A percentile compares a stretch with the other conserved stretches of the same genome.
Evolutionary conservation across 495 filamentous ascomycete genomes (phyloP).

Genomic region (Penicillium tannophilum): DNA sequence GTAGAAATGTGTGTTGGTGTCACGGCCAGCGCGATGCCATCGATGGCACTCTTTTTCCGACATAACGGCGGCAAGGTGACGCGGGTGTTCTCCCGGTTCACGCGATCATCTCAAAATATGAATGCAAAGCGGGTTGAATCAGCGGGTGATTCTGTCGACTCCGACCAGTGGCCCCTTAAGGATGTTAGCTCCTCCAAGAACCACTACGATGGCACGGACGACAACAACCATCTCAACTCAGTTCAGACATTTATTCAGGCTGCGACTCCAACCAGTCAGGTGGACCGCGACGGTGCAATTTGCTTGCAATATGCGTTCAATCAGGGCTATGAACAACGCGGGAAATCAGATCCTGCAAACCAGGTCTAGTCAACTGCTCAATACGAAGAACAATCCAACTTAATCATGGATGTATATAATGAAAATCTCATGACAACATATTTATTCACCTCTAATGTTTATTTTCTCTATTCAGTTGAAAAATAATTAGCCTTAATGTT

Average conservation of each 20-base stretch:
- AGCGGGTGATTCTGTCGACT: neutral
- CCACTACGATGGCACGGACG: neutral
- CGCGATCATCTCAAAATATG: neutral
- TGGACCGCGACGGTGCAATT: neutral
- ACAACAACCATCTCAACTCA: neutral
- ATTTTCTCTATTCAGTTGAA: no score
- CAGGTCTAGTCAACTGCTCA: neutral
- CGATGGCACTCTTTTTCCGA: neutral
- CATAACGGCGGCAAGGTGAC: neutral
- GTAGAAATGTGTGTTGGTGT: neutral
- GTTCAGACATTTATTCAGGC: neutral
- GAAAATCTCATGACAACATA: neutral
- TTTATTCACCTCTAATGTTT: neutral
- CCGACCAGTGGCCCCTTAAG: neutral
- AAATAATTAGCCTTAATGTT: no score
- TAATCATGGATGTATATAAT: neutral
- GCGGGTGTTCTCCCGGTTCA: neutral
- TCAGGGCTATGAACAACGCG: neutral
- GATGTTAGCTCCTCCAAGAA: neutral
- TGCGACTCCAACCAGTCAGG: neutral
- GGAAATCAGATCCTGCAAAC: neutral
- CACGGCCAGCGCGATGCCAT: neutral
- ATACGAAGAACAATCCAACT: neutral
- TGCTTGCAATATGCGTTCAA: neutral
- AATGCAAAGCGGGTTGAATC: neutral